Conservation (phyloP, 2,329 filamentous ascomycete genomes). For the Pseudogymnoascus sp. region DNA sequence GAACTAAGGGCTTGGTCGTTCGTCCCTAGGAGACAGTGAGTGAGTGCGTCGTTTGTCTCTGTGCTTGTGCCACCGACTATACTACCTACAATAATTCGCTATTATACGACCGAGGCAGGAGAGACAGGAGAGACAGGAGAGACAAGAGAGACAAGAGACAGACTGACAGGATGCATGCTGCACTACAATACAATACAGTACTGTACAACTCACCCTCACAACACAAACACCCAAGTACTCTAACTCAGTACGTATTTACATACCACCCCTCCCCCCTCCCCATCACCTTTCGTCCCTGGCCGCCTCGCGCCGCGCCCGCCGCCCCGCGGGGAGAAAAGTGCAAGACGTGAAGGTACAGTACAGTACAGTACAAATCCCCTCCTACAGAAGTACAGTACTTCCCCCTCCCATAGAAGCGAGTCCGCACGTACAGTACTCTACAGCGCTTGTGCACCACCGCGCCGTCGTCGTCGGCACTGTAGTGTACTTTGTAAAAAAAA, state of each 20-base stretch:
- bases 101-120: too few relatives aligned
- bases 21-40: too few relatives aligned
- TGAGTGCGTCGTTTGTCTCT: too few relatives aligned
- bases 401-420: not conserved
- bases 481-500: too few relatives aligned
- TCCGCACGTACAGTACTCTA: not conserved
- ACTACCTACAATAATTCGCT: too few relatives aligned
- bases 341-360: not conserved
- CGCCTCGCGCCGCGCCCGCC: slow-evolving; percentile 1
- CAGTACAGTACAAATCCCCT: not conserved
- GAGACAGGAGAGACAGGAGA: too few relatives aligned
- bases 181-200: too few relatives aligned
- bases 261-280: not conserved
- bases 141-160: too few relatives aligned
- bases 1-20: too few relatives aligned
- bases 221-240: not conserved
- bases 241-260: not conserved
- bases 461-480: too few relatives aligned
- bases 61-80: too few relatives aligned
- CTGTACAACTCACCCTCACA: not conserved
- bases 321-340: not conserved
- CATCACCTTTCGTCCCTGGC: not conserved
- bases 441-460: not conserved
- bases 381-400: not conserved
- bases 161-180: too few relatives aligned